Conservation (phyloP, 2,329 filamentous ascomycete genomes). For the Magnaporthiopsis incrustans region DNA sequence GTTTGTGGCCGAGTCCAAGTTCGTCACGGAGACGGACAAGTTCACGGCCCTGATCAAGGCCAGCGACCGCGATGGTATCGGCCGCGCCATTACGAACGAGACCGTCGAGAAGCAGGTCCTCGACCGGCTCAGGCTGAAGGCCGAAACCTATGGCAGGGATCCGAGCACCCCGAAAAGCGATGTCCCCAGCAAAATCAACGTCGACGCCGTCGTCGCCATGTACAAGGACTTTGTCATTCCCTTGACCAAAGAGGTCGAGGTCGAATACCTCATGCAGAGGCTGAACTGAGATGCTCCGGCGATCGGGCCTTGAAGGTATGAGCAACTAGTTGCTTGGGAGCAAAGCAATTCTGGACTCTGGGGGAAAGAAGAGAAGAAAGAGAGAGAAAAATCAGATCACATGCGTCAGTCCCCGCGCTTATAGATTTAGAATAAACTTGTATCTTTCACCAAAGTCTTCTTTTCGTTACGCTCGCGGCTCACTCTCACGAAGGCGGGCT, state of each 20-base stretch:
- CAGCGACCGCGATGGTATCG: constrained; percentile 72
- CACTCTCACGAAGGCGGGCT: constrained; percentile 32
- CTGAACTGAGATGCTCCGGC: constrained; percentile 29
- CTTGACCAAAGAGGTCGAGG: constrained; percentile 95
- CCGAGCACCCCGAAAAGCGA: constrained; percentile 56
- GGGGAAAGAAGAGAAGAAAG: neutral
- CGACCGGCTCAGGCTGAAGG: constrained; percentile 79
- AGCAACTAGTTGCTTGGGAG: neutral
- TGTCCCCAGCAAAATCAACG: constrained; percentile 71
- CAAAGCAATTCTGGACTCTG: neutral
- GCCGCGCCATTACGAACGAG: constrained; percentile 80
- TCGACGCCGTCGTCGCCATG: constrained; percentile 83
- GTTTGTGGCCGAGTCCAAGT: constrained; percentile 96
- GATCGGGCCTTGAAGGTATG: neutral
- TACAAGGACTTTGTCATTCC: constrained; percentile 93
- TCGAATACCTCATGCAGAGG: constrained; percentile 95
- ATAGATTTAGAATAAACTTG: neutral
- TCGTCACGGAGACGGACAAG: constrained; percentile 68
- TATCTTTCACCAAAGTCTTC: constrained; percentile 12
- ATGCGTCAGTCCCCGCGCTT: neutral
- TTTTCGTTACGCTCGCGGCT: constrained; percentile 11
- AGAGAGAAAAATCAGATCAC: neutral
- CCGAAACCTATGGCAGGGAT: constrained; percentile 87
- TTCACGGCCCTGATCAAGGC: constrained; percentile 79
- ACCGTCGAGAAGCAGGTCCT: constrained; percentile 88